phyloP scores from a whole-genome alignment of 2,329 filamentous ascomycete genomes.

The Fusarium sororula region DNA sequence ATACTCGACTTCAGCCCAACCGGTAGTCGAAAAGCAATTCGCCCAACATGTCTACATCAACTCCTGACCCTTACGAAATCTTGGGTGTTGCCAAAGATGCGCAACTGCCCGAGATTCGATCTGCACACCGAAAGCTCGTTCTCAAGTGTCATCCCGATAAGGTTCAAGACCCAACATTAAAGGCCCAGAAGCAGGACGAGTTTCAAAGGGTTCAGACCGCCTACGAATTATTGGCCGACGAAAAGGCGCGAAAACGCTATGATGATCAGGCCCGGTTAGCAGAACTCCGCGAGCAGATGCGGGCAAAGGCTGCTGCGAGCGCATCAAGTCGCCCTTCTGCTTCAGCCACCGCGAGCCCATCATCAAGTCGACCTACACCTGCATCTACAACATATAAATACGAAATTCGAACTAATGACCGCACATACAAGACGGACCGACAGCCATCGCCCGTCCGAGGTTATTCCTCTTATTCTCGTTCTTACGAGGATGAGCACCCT shows the following conservation, averaged over 20 bases:
- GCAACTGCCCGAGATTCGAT: conserved; percentile 75
- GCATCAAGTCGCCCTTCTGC: conserved; percentile 18
- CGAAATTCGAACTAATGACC: conserved; percentile 63
- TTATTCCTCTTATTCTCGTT: conserved; percentile 49
- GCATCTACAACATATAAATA: conserved; percentile 50
- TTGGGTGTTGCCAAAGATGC: conserved; percentile 80
- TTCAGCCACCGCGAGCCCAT: conserved; percentile 11
- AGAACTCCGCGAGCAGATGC: conserved; percentile 67
- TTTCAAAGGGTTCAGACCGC: conserved; percentile 94
- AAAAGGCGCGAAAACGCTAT: conserved; percentile 76
- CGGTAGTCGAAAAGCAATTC: conserved; percentile 22
- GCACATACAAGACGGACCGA: conserved; percentile 49
- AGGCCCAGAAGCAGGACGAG: conserved; percentile 81
- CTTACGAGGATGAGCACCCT: conserved; percentile 58
- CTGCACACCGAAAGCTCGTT: conserved; percentile 84
- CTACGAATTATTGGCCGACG: conserved; percentile 89
- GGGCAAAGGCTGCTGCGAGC: conserved; percentile 48
- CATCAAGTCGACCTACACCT: conserved; percentile 45
- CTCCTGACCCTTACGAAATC: conserved; percentile 80
- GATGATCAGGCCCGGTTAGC: conserved; percentile 77
- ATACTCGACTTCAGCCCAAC: conserved; percentile 27
- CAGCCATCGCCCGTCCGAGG: conserved; percentile 44
- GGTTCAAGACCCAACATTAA: conserved; percentile 79
- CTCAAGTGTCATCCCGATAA: conserved; percentile 94
- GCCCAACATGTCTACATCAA: conserved; percentile 58